Base-by-base conservation (phyloP, 352 stramenopile genomes). In the Pythium dissimile region DNA sequence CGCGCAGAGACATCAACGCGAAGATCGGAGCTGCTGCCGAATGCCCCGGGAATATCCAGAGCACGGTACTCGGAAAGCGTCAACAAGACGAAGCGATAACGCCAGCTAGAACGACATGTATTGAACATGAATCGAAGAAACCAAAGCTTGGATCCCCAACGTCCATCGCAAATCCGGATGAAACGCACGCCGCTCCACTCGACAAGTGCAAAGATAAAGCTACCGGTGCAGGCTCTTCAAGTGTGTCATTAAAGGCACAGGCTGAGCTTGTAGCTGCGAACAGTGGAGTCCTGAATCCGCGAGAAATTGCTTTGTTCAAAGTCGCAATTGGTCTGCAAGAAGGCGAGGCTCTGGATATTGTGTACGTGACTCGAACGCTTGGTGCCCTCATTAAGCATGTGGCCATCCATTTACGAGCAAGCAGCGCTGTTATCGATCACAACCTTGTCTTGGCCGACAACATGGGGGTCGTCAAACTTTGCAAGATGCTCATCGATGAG, bases 361-460 rank as follows among this genome's bases (percentile, higher is more conserved):
- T 47, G 1, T 86, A 76, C 20, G 50, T 73, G 16, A 59, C 59
- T 12, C 69, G 66, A 5, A 81, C 73, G 1, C 50, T 86, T 13
- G 28, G 42, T n/a, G n/a, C 58, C 5, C 53, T 81, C 45, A 64
- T 75, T 21, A 71, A 65, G 49, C 60, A 47, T 55, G 26, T 34
- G 65, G 69, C 32, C 21, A 72, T 11, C 32, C 64, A 31, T 54
- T 61, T 27, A 9, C 47, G 47, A 13, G 34, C 21, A 5, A 53
- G 23, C 10, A 20, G 15, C 34, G 13, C 9, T 6, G 34, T 1
- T 12, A 44, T 13, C 24, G 47, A 45, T 1, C 1, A 24, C 13
- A 24, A 32, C 21, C 5, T 20, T 3, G 8, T 5, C 15, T 15
- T 54, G 1, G 18, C 23, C 30, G 30, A 31, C 11, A 30, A 32